phyloP scores from a whole-genome alignment of 1,284 basidiomycete genomes.

The Earliella scabrosa region DNA sequence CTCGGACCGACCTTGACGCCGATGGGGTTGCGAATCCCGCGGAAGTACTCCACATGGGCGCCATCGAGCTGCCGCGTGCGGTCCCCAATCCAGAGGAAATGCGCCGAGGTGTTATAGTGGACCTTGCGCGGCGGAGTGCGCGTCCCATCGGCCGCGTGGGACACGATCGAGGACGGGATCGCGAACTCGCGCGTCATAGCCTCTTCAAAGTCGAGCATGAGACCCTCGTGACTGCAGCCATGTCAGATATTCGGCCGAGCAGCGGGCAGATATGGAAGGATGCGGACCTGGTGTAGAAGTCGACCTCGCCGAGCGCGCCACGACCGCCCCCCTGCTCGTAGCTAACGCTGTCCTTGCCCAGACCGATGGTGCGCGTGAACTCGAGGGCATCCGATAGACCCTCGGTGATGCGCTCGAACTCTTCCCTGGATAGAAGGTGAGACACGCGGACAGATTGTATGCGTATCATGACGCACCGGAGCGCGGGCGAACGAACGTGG shows the following conservation, averaged over 20 bases:
- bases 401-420: conserved; percentile 87
- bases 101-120: conserved; percentile 88
- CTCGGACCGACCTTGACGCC: conserved; percentile 96
- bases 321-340: conserved; percentile 74
- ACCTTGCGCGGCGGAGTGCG: conserved; percentile 35
- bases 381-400: conserved; percentile 91
- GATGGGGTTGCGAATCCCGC: conserved; percentile 95
- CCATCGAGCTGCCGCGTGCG: conserved; percentile 92
- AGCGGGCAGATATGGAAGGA: too few species aligned
- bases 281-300: conserved; percentile 88
- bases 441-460: background rate
- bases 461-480: conserved; percentile 51
- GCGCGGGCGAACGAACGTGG: conserved; percentile 85
- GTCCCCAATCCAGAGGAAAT: conserved; percentile 98
- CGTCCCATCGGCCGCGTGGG: conserved; percentile 34
- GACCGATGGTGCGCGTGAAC: conserved; percentile 90
- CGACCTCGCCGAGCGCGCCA: conserved; percentile 87
- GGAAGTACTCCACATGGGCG: conserved; percentile 95
- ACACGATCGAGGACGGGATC: conserved; percentile 34
- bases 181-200: conserved; percentile 80
- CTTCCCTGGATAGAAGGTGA: conserved; percentile 48
- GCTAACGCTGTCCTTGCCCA: conserved; percentile 51
- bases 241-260: too few species aligned
- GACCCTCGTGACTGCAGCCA: conserved; percentile 95
- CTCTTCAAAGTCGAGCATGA: conserved; percentile 94